Percentiles rank a stretch among this genome's conserved stretches.
phyloP scores from a whole-genome alignment of 2,329 filamentous ascomycete species.

The Leptographium flavum region DNA sequence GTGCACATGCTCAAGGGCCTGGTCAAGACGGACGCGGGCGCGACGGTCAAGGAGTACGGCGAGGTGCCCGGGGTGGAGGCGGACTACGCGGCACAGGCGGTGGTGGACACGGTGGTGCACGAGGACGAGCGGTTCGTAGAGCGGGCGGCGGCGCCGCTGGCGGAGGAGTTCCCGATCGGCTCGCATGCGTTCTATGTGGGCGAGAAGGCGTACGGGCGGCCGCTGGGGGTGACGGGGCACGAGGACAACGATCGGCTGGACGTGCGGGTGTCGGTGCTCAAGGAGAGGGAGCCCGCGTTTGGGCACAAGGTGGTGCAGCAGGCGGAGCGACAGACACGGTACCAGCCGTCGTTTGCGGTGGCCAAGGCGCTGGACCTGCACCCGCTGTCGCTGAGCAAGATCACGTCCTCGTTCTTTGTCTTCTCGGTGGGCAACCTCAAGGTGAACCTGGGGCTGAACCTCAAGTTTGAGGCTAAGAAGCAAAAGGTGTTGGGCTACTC shows the following conservation, averaged over 20 bases:
- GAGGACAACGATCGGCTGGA: slow-evolving; percentile 55
- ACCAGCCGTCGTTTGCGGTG: slow-evolving; percentile 79
- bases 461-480: slow-evolving; percentile 94
- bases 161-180: slow-evolving; percentile 77
- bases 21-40: slow-evolving; percentile 77
- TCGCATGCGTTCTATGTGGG: slow-evolving; percentile 87
- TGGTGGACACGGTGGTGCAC: slow-evolving; percentile 82
- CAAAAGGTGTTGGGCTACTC: slow-evolving; percentile 94
- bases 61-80: slow-evolving; percentile 73
- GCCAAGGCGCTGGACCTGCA: slow-evolving; percentile 71
- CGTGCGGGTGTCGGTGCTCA: slow-evolving; percentile 60
- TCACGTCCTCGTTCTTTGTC: slow-evolving; percentile 87
- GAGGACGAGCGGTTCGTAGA: slow-evolving; percentile 91
- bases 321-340: slow-evolving; percentile 57
- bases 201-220: slow-evolving; percentile 82
- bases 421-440: slow-evolving; percentile 55
- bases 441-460: slow-evolving; percentile 82
- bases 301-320: slow-evolving; percentile 56
- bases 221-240: slow-evolving; percentile 69
- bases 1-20: slow-evolving; percentile 91
- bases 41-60: slow-evolving; percentile 84
- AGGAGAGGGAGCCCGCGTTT: slow-evolving; percentile 68
- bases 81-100: slow-evolving; percentile 78
- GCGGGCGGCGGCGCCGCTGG: slow-evolving; percentile 70
- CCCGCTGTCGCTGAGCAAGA: slow-evolving; percentile 80